A percentile compares a stretch with the other conserved stretches of the same genome.
These are phyloP conservation scores for Kitagawia praeruptora DNA, from an alignment of 129 eudicot genomes.

Conservation along the genomic window DNA sequence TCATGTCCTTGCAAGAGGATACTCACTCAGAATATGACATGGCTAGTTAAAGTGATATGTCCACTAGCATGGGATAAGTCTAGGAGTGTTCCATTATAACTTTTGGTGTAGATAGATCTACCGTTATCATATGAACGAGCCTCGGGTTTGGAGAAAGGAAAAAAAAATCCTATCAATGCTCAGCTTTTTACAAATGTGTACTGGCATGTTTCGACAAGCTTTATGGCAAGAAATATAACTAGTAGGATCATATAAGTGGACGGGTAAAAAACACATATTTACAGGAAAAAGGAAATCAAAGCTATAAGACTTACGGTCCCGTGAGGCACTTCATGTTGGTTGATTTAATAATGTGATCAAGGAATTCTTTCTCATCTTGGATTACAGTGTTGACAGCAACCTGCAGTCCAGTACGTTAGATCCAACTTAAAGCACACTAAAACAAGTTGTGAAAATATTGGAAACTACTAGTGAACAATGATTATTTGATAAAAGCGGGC, in stretches of 20 bases:
- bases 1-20: background rate
- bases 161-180: background rate
- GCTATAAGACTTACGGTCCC: constrained; percentile 48
- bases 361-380: constrained; percentile 80
- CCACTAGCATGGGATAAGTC: background rate
- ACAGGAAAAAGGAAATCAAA: background rate
- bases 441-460: background rate
- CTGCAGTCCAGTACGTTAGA: constrained; percentile 23
- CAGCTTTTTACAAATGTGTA: background rate
- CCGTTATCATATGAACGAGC: background rate
- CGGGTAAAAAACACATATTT: background rate
- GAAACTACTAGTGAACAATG: background rate
- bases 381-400: constrained; percentile 90
- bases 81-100: background rate
- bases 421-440: background rate
- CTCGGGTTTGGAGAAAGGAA: background rate
- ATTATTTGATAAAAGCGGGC: background rate
- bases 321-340: constrained; percentile 96
- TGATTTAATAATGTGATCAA: constrained; percentile 80
- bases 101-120: background rate
- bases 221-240: background rate
- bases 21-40: background rate
- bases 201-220: background rate
- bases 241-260: background rate
- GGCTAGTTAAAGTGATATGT: background rate